Conservation (phyloP, 2,329 filamentous ascomycete species). For the Penicillium sumatraense region DNA sequence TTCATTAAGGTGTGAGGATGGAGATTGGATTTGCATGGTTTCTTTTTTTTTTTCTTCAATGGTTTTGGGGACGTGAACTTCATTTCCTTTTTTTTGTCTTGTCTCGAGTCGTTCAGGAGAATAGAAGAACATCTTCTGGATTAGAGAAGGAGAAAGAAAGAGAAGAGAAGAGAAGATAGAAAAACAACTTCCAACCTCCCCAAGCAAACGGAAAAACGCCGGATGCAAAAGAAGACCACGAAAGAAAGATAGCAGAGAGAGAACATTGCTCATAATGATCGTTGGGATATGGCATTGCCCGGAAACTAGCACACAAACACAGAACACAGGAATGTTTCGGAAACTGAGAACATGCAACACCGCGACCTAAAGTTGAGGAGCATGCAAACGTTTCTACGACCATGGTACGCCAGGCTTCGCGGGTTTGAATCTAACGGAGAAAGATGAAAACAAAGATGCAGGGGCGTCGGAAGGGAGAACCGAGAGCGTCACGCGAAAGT, state of each 20-base stretch:
- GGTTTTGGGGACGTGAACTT: neutral
- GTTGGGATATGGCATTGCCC: constrained; percentile 41
- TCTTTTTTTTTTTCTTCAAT: neutral
- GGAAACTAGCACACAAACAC: constrained; percentile 28
- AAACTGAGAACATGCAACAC: constrained; percentile 6
- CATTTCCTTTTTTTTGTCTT: neutral
- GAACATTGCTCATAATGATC: constrained; percentile 43
- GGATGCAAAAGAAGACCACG: constrained; percentile 31
- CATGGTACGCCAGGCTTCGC: constrained; percentile 45
- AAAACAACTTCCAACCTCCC: neutral
- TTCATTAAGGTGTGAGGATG: neutral
- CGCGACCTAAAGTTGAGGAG: constrained; percentile 2
- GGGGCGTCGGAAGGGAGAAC: constrained; percentile 13
- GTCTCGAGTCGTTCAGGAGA: neutral
- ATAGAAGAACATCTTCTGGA: too few relatives aligned
- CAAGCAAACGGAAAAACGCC: constrained; percentile 37
- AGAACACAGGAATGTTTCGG: constrained; percentile 21
- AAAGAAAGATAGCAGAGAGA: constrained; percentile 18
- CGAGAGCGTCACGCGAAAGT: constrained; percentile 23
- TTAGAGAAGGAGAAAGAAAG: neutral
- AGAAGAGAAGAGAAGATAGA: neutral
- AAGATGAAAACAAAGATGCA: constrained; percentile 23
- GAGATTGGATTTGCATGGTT: neutral
- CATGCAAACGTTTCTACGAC: constrained; percentile 39
- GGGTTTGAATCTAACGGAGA: constrained; percentile 39